Evolutionary conservation across 2,329 filamentous ascomycete species (phyloP), one percentile per base, ranked within the genome.

Genomic region (Didymella pomorum): DNA sequence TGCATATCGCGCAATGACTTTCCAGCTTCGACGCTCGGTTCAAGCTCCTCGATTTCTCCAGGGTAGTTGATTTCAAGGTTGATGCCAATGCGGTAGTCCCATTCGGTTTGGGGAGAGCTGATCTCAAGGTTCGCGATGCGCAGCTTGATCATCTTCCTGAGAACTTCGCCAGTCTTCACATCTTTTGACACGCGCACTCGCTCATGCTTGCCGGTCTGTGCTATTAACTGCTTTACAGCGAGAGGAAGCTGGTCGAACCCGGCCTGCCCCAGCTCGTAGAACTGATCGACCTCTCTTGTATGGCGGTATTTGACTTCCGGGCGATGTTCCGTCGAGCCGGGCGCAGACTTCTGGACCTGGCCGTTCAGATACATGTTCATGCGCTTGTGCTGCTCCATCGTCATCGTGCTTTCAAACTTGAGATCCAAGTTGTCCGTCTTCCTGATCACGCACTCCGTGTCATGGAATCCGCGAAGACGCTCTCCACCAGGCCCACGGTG

Each of bases 61-160:
- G 79, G 73, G 81, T 89, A 96, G 52, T 89, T 85, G 86, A 96
- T 93, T 86, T 99, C 96, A 2, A 99, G 84, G 72, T 97, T 98
- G 71, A 99, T 88, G 69, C 92, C 96, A 66, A 99, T 89, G 11
- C 95, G 91, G 78, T 93, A 97, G 78, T 99, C 95, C 71, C 97
- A 91, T 3, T 87, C 86, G 9, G 85, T 86, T 48, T 82, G 81
- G 0, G 95, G 94, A 67, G 92, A 90, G 77, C 90, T 89, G 18
- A 99, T 84, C 69, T 97, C 90, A n/a, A 97, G 80, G 74, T 99
- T 93, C 25, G 87, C 88, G 14, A 98, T 83, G n/a, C 93, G 87
- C 25, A 89, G 87, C 80, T 99, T 99, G 77, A 99, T 87, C 69
- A 99, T 97, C 75, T 91, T 93, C 58, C 88, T 89, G 11, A 94